phyloP scores from a whole-genome alignment of 495 filamentous ascomycete genomes.

The Wilcoxina mikolae region DNA sequence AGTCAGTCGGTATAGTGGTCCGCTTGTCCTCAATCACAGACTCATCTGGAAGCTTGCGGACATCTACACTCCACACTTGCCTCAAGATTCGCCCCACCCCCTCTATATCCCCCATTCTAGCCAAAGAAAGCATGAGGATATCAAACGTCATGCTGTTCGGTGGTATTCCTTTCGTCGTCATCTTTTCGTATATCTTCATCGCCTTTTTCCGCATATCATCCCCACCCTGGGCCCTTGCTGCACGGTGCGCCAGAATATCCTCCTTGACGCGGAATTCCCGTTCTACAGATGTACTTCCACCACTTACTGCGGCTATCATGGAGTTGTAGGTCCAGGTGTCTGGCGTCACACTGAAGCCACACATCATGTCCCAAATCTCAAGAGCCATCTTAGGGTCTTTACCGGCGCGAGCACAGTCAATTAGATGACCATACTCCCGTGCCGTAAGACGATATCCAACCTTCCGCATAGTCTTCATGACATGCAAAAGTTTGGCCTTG shows the following conservation, averaged over 20 bases:
- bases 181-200: conserved; percentile 34
- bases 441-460: conserved; percentile 20
- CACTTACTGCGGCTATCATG: conserved; percentile 29
- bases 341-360: conserved; percentile 28
- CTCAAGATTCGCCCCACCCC: conserved; percentile 38
- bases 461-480: conserved; percentile 14
- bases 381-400: conserved; percentile 35
- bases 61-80: conserved; percentile 45
- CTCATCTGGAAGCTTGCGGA: conserved; percentile 31
- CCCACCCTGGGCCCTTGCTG: neutral
- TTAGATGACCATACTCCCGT: conserved; percentile 42
- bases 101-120: conserved; percentile 39
- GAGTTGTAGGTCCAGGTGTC: conserved; percentile 45
- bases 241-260: conserved; percentile 4
- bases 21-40: neutral
- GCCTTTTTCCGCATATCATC: conserved; percentile 7
- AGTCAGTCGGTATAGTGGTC: conserved; percentile 12
- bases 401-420: conserved; percentile 40
- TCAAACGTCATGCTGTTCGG: conserved; percentile 44
- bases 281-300: conserved; percentile 3
- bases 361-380: conserved; percentile 41
- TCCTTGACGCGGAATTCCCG: conserved; percentile 14
- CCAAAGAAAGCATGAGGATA: conserved; percentile 41
- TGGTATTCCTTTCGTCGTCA: conserved; percentile 35
- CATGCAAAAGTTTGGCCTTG: conserved; percentile 8